Base-by-base conservation (phyloP, 2,329 filamentous ascomycete genomes). In the Keithomyces neogunnii region DNA sequence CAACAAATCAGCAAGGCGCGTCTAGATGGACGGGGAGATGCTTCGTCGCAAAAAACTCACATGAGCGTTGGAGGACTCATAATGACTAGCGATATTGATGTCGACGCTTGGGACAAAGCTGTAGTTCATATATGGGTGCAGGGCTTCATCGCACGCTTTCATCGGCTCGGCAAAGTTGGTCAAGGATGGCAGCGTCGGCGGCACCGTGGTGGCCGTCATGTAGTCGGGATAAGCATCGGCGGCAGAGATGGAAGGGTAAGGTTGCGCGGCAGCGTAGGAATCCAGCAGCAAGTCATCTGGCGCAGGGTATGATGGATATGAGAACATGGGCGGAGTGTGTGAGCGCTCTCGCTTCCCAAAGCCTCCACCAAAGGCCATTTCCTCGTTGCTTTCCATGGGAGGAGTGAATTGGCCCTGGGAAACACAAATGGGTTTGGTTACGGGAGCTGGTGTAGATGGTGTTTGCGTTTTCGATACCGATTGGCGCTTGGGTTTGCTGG, bases 21-120 rank as follows among this genome's bases (percentile, higher is more conserved):
- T 69, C 66, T 66, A 66, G 66, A 61, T 66, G 64, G 66, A 67
- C 66, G 60, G 65, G 62, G 63, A 68, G 64, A 63, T 46, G 48
- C 52, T 71, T 72, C 63, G 67, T 61, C 56, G 61, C 56, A 56
- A 61, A 73, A 84, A 73, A 84, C 82, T 85, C 84, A 90, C 86
- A 81, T 88, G 85, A 77, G 84, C 80, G 69, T 81, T 79, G 67
- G 81, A 80, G 60, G 82, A 74, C 65, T 86, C 80, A 73, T 88
- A 89, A 30, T 78, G 73, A 59, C 80, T 75, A 52, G 75, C 71
- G 53, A 74, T 70, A 63, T 76, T 76, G 59, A 86, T 78, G 60
- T 87, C 84, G 64, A 88, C 78, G 48, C 76, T 75, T 52, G 78
- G 74, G 66, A 86, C 75, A 60, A 82, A 84, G 58, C 76, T 73